Conservation (phyloP, 495 filamentous ascomycete species). For the Penicillium verhagenii region DNA sequence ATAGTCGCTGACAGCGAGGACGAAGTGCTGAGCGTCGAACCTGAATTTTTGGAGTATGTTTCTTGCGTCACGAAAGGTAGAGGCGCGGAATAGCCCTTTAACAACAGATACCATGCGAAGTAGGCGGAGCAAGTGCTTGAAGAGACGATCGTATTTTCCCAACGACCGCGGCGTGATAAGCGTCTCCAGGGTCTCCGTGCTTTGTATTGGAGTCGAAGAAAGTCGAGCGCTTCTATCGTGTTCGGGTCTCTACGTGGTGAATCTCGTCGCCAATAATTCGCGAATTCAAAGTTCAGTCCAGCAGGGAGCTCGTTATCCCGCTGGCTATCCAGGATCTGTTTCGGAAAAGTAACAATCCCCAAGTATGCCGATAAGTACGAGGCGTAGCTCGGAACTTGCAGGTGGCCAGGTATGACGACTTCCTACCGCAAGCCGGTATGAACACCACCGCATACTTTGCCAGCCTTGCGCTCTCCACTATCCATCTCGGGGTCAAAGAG, state of each 20-base stretch:
- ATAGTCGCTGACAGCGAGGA: slow-evolving; percentile 64
- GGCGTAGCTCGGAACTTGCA: slow-evolving; percentile 83
- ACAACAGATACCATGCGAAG: slow-evolving; percentile 78
- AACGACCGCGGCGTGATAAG: slow-evolving; percentile 69
- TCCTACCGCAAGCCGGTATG: slow-evolving; percentile 79
- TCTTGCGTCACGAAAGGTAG: slow-evolving; percentile 41
- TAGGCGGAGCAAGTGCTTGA: slow-evolving; percentile 73
- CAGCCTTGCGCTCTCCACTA: slow-evolving; percentile 68
- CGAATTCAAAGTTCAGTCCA: slow-evolving; percentile 81
- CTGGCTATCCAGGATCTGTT: slow-evolving; percentile 18
- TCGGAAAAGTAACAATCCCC: slow-evolving; percentile 63
- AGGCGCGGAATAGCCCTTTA: slow-evolving; percentile 65
- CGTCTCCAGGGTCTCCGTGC: slow-evolving; percentile 65
- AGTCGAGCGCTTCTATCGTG: slow-evolving; percentile 86
- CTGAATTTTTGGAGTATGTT: slow-evolving; percentile 60
- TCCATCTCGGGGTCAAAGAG: slow-evolving; percentile 85
- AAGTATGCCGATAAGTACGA: slow-evolving; percentile 85
- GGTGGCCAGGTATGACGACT: slow-evolving; percentile 84
- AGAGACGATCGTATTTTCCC: slow-evolving; percentile 78
- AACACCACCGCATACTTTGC: slow-evolving; percentile 65
- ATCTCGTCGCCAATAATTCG: slow-evolving; percentile 76
- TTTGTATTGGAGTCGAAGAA: slow-evolving; percentile 81
- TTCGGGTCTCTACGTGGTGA: slow-evolving; percentile 73
- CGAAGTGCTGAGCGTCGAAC: slow-evolving; percentile 75
- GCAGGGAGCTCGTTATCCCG: slow-evolving; percentile 65